phyloP scores from a whole-genome alignment of 345 rosid species.

The Gossypium australe region DNA sequence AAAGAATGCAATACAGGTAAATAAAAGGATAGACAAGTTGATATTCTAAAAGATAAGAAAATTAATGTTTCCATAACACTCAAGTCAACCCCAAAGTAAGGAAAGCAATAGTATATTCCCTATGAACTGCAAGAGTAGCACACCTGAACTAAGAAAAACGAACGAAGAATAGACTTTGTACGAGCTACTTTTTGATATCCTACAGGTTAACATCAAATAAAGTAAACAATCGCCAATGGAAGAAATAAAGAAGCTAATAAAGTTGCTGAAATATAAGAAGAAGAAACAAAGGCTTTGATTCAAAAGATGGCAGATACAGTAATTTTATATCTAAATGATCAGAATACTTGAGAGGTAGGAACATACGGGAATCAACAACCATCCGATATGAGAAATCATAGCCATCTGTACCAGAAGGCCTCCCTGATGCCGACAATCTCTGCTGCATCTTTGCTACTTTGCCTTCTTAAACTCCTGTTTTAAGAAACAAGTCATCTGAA shows the following conservation, averaged over 20 bases:
- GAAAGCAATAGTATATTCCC: background rate
- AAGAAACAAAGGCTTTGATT: background rate
- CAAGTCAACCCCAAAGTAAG: background rate
- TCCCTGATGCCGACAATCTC: slow-evolving; percentile 22
- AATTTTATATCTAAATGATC: background rate
- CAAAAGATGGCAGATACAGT: background rate
- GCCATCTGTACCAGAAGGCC: slow-evolving; percentile 80
- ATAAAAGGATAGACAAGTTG: background rate
- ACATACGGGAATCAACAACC: slow-evolving; percentile 87
- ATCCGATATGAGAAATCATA: slow-evolving; percentile 80
- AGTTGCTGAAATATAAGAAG: background rate
- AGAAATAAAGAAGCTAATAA: background rate
- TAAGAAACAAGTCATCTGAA: background rate
- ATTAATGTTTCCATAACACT: background rate
- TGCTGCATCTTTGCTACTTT: slow-evolving; percentile 7
- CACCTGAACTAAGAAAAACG: slow-evolving; percentile 42
- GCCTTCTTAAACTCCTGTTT: background rate
- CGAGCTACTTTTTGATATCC: slow-evolving; percentile 58
- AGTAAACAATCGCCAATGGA: background rate
- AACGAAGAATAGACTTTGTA: slow-evolving; percentile 35
- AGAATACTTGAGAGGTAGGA: background rate
- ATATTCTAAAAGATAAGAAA: background rate
- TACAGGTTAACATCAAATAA: slow-evolving; percentile 12
- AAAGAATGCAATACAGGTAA: background rate
- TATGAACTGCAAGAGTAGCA: background rate